Evolutionary conservation across 495 filamentous ascomycete genomes (phyloP).

Genomic region (Filosporella fistucella): DNA sequence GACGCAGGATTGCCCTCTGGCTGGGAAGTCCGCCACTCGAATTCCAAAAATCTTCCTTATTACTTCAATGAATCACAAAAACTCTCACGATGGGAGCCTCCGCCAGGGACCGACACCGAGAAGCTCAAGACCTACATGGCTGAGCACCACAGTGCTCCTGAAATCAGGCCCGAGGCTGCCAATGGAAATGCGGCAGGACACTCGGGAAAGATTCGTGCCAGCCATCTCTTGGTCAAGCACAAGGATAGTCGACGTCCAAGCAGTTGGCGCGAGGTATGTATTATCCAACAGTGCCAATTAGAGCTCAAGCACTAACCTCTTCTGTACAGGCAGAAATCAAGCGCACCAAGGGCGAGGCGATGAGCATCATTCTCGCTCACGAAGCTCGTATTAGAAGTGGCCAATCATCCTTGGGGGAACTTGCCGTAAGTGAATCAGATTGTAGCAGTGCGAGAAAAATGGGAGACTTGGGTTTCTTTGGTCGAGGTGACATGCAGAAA

Average conservation of each 20-base stretch:
- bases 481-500: slow-evolving; percentile 93
- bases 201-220: slow-evolving; percentile 85
- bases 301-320: not conserved
- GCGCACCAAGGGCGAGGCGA: slow-evolving; percentile 80
- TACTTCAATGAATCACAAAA: slow-evolving; percentile 86
- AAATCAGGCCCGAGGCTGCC: slow-evolving; percentile 40
- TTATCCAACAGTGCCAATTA: not conserved
- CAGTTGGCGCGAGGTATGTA: slow-evolving; percentile 75
- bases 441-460: slow-evolving; percentile 92
- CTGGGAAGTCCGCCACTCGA: slow-evolving; percentile 95
- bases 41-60: slow-evolving; percentile 96
- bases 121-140: slow-evolving; percentile 93
- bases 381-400: slow-evolving; percentile 70
- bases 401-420: slow-evolving; percentile 61
- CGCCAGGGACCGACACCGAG: slow-evolving; percentile 77
- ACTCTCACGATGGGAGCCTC: slow-evolving; percentile 92
- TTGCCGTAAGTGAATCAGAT: slow-evolving; percentile 87
- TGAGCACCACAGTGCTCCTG: slow-evolving; percentile 60
- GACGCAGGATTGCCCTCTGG: slow-evolving; percentile 78
- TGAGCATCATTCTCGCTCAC: slow-evolving; percentile 66
- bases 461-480: slow-evolving; percentile 94
- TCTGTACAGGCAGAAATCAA: slow-evolving; percentile 64
- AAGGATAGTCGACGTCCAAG: slow-evolving; percentile 77
- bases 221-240: slow-evolving; percentile 92
- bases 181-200: slow-evolving; percentile 42